These are phyloP conservation scores for Cyclotella baltica DNA, from an alignment of 108 stramenopile species.

Conservation along the genomic window DNA sequence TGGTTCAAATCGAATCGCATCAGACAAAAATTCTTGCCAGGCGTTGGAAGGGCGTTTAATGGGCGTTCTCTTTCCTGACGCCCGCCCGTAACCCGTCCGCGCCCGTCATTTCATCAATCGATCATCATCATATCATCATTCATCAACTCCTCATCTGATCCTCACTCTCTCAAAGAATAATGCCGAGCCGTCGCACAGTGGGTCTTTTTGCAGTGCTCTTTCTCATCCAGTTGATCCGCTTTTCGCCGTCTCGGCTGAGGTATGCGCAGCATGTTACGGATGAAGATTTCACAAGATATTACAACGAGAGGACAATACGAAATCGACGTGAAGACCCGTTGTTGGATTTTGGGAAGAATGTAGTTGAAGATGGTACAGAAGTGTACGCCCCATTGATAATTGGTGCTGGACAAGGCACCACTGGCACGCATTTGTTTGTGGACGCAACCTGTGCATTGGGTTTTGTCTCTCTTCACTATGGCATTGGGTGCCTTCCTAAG, in stretches of 20 bases:
- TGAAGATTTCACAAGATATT: neutral
- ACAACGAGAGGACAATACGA: neutral
- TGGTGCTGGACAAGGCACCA: conserved; percentile 44
- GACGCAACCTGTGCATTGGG: conserved; percentile 40
- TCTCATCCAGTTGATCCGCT: neutral
- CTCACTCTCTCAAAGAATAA: too few relatives aligned
- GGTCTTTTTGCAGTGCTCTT: conserved; percentile 5
- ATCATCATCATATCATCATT: too few relatives aligned
- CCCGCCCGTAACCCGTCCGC: too few relatives aligned
- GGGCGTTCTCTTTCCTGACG: too few relatives aligned
- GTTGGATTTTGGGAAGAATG: neutral
- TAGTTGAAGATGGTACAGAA: neutral
- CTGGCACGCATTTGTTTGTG: conserved; percentile 37
- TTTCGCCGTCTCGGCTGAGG: neutral
- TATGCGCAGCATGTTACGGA: neutral
- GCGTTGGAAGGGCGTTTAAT: too few relatives aligned
- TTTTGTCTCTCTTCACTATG: conserved; percentile 35
- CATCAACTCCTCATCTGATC: too few relatives aligned
- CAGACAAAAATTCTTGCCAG: too few relatives aligned
- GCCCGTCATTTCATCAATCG: too few relatives aligned
- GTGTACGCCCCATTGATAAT: conserved; percentile 40
- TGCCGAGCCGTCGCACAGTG: conserved; percentile 3
- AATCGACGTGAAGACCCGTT: neutral
- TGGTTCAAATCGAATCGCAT: too few relatives aligned
- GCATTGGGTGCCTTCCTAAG: conserved; percentile 31